Conservation (phyloP, 768 basidiomycete genomes). For the Galerina sulciceps region DNA sequence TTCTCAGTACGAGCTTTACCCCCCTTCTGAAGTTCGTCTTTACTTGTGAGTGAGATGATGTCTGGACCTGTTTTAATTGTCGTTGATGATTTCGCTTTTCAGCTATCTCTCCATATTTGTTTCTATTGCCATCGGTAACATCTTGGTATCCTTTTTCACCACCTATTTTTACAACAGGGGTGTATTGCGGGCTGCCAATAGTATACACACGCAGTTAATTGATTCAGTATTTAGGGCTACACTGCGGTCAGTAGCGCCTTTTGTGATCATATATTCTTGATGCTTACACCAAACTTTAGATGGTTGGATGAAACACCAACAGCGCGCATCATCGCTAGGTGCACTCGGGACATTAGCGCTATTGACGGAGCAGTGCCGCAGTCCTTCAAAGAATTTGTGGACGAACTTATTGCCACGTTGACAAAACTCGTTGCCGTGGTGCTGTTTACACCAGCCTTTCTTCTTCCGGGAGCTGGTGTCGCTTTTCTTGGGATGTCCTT, state of each 20-base stretch:
- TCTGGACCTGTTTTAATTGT: neutral
- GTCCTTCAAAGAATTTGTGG: constrained; percentile 28
- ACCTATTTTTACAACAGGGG: neutral
- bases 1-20: constrained; percentile 41
- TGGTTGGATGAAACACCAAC: constrained; percentile 30
- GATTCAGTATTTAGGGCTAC: constrained; percentile 21
- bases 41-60: constrained; percentile 34
- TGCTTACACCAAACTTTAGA: constrained; percentile 19
- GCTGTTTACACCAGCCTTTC: constrained; percentile 44
- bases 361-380: constrained; percentile 50
- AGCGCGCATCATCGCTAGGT: constrained; percentile 21
- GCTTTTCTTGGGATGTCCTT: constrained; percentile 44
- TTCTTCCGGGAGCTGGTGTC: constrained; percentile 46
- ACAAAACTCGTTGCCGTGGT: constrained; percentile 45
- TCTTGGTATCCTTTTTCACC: neutral
- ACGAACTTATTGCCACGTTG: constrained; percentile 36
- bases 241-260: constrained; percentile 13
- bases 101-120: neutral
- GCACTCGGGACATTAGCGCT: constrained; percentile 30
- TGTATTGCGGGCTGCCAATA: constrained; percentile 26
- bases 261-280: neutral
- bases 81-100: too few species aligned
- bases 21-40: constrained; percentile 35
- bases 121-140: neutral
- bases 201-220: constrained; percentile 6